Evolutionary conservation across 2,329 filamentous ascomycete species (phyloP).

Genomic region (Zasmidium citrigriseum): DNA sequence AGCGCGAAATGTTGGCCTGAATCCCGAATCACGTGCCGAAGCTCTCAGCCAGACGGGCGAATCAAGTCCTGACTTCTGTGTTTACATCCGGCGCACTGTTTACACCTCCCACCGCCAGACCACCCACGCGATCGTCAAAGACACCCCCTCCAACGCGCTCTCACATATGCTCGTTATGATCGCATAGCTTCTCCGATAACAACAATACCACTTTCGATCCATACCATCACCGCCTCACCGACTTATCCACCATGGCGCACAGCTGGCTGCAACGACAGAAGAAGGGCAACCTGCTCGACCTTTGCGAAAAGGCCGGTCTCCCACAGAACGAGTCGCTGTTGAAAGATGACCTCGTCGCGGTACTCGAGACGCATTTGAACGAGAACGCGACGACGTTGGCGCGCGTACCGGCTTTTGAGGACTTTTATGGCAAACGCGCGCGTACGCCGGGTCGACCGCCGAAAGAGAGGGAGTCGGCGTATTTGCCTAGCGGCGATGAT

Average conservation of each 20-base stretch:
- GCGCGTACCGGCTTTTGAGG: slow-evolving; percentile 64
- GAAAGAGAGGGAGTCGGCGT: slow-evolving; percentile 26
- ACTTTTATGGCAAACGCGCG: slow-evolving; percentile 65
- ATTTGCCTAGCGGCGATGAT: slow-evolving; percentile 23
- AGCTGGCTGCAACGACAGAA: slow-evolving; percentile 34
- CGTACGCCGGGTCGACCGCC: slow-evolving; percentile 54
- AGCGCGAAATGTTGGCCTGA: too few species aligned
- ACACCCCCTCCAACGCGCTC: slow-evolving; percentile 1
- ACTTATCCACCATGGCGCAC: slow-evolving; percentile 19
- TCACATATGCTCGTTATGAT: slow-evolving; percentile 33
- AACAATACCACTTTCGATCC: slow-evolving; percentile 31
- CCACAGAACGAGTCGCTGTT: slow-evolving; percentile 58
- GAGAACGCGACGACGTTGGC: slow-evolving; percentile 67
- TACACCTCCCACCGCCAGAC: neutral
- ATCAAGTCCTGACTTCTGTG: neutral
- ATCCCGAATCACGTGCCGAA: too few species aligned
- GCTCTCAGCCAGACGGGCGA: neutral
- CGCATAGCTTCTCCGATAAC: slow-evolving; percentile 53
- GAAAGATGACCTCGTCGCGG: slow-evolving; percentile 76
- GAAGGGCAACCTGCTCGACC: slow-evolving; percentile 33
- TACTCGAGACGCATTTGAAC: slow-evolving; percentile 72
- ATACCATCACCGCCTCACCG: neutral
- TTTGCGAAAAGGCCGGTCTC: slow-evolving; percentile 33
- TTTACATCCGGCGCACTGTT: neutral
- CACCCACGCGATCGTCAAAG: slow-evolving; percentile 9